phyloP scores from a whole-genome alignment of 2,329 filamentous ascomycete genomes.

The Ophiocordyceps camponoti-saundersi region DNA sequence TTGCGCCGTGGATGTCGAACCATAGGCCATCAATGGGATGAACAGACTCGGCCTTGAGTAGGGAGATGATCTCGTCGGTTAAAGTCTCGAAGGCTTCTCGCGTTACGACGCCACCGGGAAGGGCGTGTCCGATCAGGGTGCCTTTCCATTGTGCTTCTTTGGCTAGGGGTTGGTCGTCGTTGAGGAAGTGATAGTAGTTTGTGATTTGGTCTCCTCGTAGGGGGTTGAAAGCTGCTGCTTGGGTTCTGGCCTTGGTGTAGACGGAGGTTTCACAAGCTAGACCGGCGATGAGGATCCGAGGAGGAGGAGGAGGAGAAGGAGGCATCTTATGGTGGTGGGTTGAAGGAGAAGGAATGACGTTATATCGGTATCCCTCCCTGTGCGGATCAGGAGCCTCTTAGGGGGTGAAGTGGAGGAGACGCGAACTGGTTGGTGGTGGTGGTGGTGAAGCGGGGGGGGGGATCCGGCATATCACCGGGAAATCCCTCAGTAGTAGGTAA shows the following conservation, averaged over 20 bases:
- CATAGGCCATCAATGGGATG: constrained; percentile 28
- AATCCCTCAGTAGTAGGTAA: too few species aligned
- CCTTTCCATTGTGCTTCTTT: constrained; percentile 29
- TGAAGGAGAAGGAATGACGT: too few species aligned
- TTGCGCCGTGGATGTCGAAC: constrained; percentile 39
- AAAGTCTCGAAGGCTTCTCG: constrained; percentile 27
- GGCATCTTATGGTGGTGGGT: too few species aligned
- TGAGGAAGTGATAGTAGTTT: constrained; percentile 26
- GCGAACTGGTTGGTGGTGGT: too few species aligned
- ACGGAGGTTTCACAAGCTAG: constrained; percentile 36
- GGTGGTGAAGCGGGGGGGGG: too few species aligned
- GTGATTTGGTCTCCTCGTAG: constrained; percentile 24
- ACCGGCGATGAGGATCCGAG: constrained; percentile 28
- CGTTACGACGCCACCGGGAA: constrained; percentile 30
- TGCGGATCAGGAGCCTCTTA: too few species aligned
- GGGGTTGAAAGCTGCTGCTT: constrained; percentile 30
- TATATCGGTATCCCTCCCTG: too few species aligned
- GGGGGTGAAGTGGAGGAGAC: too few species aligned
- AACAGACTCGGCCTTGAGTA: constrained; percentile 19
- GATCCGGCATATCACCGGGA: too few species aligned
- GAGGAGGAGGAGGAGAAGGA: too few species aligned
- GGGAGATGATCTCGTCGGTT: constrained; percentile 19
- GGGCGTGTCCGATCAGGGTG: constrained; percentile 30
- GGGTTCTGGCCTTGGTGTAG: constrained; percentile 31
- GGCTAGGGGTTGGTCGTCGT: constrained; percentile 20